Base-by-base conservation (phyloP, 306 rosid genomes). In the Castanea mollissima region DNA sequence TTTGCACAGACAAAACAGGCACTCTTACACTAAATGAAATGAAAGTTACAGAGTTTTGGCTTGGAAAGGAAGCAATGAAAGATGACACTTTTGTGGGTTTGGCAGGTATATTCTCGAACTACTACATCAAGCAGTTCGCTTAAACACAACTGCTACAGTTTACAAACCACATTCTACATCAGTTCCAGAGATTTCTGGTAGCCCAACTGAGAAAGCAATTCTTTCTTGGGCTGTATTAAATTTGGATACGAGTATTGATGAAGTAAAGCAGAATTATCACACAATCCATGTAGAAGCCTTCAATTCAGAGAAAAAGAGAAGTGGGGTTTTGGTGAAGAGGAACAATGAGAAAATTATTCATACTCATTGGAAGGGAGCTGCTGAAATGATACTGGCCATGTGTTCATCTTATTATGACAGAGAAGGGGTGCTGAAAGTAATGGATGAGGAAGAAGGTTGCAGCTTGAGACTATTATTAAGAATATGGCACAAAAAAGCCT, bases 321-420 rank as follows among this genome's bases (percentile, higher is more conserved):
- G 75, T 4, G 83, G 79, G 11, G 79, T 80, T 74, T 80, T 32
- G 79, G 59, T 19, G 18, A 35, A 46, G 72, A 70, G 60, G 18
- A 19, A 64, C 1, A 69, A 23, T 4, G 74, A 74, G 35, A 55
- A 54, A 68, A 19, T 25, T 14, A 32, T 62, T 20, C 69, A 54
- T 59, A 64, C 79, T 12, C 79, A 80, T 34, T 80, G 75, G 83
- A 74, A 80, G 54, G 83, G 83, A 80, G 83, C 83, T 16, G 75
- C 79, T 5, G 83, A 80, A 69, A 80, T 80, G 75, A 64, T 80
- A 34, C 31, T 80, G n/a, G 14, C 60, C 3, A 65, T 74, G 79
- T 80, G 83, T 68, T 80, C 75, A 62, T 18, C 58, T 74, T 80
- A 41, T 67, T 80, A 74, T 12, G 69, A 80, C 7, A 74, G 2